phyloP scores from a whole-genome alignment of 164 flowering plant genomes.

The Aristolochia californica region DNA sequence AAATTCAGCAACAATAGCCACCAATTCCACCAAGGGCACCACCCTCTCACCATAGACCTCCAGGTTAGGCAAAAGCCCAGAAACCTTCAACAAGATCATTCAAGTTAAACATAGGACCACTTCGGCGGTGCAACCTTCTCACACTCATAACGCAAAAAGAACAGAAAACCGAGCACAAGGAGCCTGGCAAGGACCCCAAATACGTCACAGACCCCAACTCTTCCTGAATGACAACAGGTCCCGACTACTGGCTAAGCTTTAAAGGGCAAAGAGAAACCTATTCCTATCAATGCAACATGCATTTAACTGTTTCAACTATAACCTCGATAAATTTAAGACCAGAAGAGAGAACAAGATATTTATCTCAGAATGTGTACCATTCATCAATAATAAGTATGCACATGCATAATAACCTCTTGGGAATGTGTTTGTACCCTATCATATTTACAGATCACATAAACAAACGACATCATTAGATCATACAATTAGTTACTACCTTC shows the following conservation, averaged over 20 bases:
- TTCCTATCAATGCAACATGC: too few relatives aligned
- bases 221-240: too few relatives aligned
- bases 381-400: neutral
- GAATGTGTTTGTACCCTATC: neutral
- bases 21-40: conserved; percentile 66
- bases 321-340: too few relatives aligned
- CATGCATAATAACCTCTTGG: neutral
- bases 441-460: neutral
- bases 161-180: too few relatives aligned
- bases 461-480: neutral
- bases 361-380: too few relatives aligned
- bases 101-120: conserved; percentile 46
- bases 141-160: neutral
- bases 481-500: conserved; percentile 7
- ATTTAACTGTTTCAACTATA: too few relatives aligned
- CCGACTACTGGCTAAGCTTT: too few relatives aligned
- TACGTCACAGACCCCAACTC: too few relatives aligned
- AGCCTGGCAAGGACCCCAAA: too few relatives aligned
- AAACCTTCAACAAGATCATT: conserved; percentile 72
- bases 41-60: conserved; percentile 61
- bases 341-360: too few relatives aligned
- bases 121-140: conserved; percentile 29
- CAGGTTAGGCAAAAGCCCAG: conserved; percentile 61
- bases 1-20: conserved; percentile 57
- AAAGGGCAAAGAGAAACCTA: too few relatives aligned